Evolutionary conservation across 352 stramenopile genomes (phyloP), one percentile per base, ranked within the genome.

Genomic region (Thraustochytrium sp.): DNA sequence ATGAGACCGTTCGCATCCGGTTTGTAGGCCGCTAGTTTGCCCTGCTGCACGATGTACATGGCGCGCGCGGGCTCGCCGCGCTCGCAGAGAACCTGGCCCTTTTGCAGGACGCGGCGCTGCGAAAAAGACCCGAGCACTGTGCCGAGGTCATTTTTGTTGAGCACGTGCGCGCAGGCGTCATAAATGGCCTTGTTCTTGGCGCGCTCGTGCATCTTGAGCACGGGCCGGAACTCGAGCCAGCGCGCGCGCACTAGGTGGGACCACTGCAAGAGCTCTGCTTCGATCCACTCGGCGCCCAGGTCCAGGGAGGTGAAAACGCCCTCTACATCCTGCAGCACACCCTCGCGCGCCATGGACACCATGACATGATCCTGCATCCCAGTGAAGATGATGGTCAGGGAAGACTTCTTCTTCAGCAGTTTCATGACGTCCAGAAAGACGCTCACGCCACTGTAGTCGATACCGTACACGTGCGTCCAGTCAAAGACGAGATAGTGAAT

Each of bases 41-140:
- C 65, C 65, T 78, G 65, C 42, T 78, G 65, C 13, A 78, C 65
- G 44, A 78, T 78, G 46, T 61, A 78, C 65, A 78, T 78, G 51
- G 31, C 40, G 3, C 16, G 3, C 11, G 36, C 36, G 18, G 44
- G 36, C 13, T 78, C 65, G 21, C 46, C 65, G 18, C 21, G 40
- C 18, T 46, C n/a, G 46, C 65, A 61, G n/a, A 78, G 26, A 26
- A 78, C 46, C 16, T 78, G 40, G 13, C 34, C 44, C 46, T 62
- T 78, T 4, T 21, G 23, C 46, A 78, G 34, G 9, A 34, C 23
- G 29, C 8, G 26, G 4, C 65, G 65, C n/a, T 18, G n/a, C 9
- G 40, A 34, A 16, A 29, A 34, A 4, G 16, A n/a, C 16, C 46
- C 5, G 46, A 78, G 26, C 16, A 53, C 44, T 21, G 5, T 38